These are phyloP conservation scores for Dioscorea zingiberensis DNA, from an alignment of 106 monocot species.

Conservation along the genomic window DNA sequence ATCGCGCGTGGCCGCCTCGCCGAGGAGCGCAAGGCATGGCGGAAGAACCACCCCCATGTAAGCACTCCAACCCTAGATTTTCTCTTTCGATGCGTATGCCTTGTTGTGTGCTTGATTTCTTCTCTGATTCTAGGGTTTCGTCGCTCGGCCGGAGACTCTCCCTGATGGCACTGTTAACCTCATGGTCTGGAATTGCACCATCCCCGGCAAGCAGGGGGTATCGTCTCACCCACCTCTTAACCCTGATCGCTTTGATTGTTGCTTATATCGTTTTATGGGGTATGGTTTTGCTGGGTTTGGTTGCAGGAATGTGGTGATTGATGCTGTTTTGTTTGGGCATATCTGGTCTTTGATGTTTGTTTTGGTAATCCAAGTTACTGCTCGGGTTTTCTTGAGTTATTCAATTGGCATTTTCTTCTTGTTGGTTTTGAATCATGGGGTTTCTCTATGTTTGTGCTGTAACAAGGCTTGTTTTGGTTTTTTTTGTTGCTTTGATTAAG, in stretches of 20 bases:
- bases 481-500: too few species aligned
- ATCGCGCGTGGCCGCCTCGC: slow-evolving; percentile 79
- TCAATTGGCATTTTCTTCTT: too few species aligned
- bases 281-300: not conserved
- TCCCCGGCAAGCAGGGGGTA: slow-evolving; percentile 92
- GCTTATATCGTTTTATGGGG: too few species aligned
- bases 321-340: too few species aligned
- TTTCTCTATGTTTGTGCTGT: too few species aligned
- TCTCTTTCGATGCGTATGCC: not conserved
- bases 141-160: slow-evolving; percentile 76
- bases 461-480: too few species aligned
- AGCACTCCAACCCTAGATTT: not conserved
- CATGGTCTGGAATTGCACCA: slow-evolving; percentile 85
- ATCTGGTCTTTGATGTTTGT: too few species aligned
- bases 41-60: slow-evolving; percentile 85
- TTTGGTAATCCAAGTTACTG: too few species aligned
- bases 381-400: too few species aligned
- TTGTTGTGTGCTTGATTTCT: not conserved
- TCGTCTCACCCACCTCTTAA: not conserved
- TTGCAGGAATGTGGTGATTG: too few species aligned
- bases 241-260: not conserved
- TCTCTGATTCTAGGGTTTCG: slow-evolving; percentile 54
- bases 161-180: slow-evolving; percentile 74
- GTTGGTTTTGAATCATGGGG: too few species aligned
- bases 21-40: slow-evolving; percentile 87